These are phyloP conservation scores for Mucor sp. DNA, from an alignment of 371 early-diverging fungal species.

Conservation along the genomic window DNA sequence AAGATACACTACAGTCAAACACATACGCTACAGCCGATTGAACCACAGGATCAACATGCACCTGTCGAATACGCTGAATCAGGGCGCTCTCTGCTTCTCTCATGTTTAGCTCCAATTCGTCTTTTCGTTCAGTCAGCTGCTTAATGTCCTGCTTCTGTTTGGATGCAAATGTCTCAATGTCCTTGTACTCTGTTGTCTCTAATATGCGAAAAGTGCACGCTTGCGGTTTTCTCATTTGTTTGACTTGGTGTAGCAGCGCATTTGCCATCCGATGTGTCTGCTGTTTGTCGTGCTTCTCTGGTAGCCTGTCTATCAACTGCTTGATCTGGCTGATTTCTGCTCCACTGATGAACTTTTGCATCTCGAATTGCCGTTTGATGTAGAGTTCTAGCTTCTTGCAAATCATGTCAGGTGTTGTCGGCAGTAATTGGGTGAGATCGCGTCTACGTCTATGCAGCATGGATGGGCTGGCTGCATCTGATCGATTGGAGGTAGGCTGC, in stretches of 20 bases:
- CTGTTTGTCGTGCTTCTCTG: background rate
- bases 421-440: slow-evolving; percentile 14
- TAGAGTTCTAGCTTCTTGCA: slow-evolving; percentile 8
- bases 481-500: background rate
- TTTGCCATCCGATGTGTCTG: background rate
- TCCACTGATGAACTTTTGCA: background rate
- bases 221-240: background rate
- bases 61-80: slow-evolving; percentile 1
- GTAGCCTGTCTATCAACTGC: background rate
- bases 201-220: no score
- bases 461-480: background rate
- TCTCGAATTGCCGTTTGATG: background rate
- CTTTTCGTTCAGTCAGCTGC: background rate
- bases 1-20: background rate
- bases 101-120: slow-evolving; percentile 7
- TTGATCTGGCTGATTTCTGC: slow-evolving; percentile 1
- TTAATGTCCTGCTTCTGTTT: background rate
- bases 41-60: slow-evolving; percentile 7
- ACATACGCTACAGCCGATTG: slow-evolving; percentile 13
- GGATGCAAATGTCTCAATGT: background rate
- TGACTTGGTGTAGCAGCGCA: background rate
- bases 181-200: background rate
- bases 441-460: background rate
- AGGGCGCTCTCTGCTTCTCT: slow-evolving; percentile 4
- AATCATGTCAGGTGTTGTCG: slow-evolving; percentile 5